phyloP scores from a whole-genome alignment of 2,329 filamentous ascomycete species.

The Beauveria scarabaeidicola region DNA sequence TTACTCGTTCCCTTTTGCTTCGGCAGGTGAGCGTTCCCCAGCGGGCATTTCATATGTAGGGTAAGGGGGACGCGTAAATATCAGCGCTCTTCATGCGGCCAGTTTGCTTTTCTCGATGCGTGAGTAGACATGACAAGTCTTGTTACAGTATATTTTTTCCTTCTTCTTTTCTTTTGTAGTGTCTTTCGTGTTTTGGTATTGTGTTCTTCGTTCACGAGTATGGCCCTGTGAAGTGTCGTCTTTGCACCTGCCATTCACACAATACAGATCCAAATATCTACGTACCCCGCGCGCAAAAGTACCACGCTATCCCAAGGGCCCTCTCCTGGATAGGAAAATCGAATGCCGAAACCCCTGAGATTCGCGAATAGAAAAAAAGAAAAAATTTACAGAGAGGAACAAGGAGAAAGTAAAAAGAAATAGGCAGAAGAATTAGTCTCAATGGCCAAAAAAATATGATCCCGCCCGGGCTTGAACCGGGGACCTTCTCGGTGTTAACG shows the following conservation, averaged over 20 bases:
- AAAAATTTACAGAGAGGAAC: neutral
- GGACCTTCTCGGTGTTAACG: slow-evolving; percentile 33
- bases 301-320: no score
- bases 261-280: no score
- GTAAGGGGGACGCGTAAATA: neutral
- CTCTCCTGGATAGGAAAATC: no score
- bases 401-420: neutral
- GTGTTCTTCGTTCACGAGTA: no score
- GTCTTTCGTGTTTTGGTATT: no score
- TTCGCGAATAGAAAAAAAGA: neutral
- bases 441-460: slow-evolving; percentile 19
- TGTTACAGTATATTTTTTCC: neutral
- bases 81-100: neutral
- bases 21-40: neutral
- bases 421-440: neutral
- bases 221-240: no score
- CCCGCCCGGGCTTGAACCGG: slow-evolving; percentile 32
- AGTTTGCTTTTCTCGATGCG: neutral
- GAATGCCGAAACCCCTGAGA: fast-evolving
- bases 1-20: neutral
- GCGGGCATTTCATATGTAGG: neutral
- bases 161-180: neutral
- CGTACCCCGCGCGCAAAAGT: no score
- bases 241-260: no score
- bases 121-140: neutral